Evolutionary conservation across 306 rosid genomes (phyloP).

Genomic region (Acacia melanoxylon): DNA sequence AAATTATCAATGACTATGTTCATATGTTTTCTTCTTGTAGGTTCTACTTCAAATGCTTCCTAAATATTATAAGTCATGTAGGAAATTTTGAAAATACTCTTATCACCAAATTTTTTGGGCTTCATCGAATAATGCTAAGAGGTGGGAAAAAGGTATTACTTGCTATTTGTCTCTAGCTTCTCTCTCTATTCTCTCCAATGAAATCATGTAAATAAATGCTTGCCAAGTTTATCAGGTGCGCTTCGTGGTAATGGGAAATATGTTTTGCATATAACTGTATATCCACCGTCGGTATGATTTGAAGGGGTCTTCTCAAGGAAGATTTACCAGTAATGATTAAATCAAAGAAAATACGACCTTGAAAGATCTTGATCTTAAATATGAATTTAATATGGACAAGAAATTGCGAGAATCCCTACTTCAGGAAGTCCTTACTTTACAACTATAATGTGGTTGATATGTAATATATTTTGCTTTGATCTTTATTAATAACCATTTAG

Average conservation of each 20-base stretch:
- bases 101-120: slow-evolving; percentile 88
- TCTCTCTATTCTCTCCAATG: slow-evolving; percentile 18
- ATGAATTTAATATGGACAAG: slow-evolving; percentile 92
- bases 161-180: slow-evolving; percentile 28
- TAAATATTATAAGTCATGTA: slow-evolving; percentile 76
- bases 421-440: slow-evolving; percentile 71
- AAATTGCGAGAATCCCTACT: slow-evolving; percentile 76
- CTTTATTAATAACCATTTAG: neutral
- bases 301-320: slow-evolving; percentile 91
- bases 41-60: slow-evolving; percentile 93
- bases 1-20: neutral
- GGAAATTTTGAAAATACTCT: slow-evolving; percentile 82
- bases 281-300: slow-evolving; percentile 93
- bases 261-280: slow-evolving; percentile 86
- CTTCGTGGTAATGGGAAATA: slow-evolving; percentile 97
- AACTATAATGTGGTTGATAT: too few relatives aligned
- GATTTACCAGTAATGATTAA: slow-evolving; percentile 66
- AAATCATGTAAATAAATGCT: slow-evolving; percentile 22
- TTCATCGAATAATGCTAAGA: slow-evolving; percentile 76
- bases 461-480: slow-evolving; percentile 11
- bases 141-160: slow-evolving; percentile 83
- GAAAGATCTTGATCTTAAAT: slow-evolving; percentile 85
- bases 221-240: slow-evolving; percentile 65
- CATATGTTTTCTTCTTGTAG: slow-evolving; percentile 42
- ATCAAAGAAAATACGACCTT: slow-evolving; percentile 60